These are phyloP conservation scores for Pleurostoma richardsiae DNA, from an alignment of 2,329 filamentous ascomycete genomes.

Conservation along the genomic window DNA sequence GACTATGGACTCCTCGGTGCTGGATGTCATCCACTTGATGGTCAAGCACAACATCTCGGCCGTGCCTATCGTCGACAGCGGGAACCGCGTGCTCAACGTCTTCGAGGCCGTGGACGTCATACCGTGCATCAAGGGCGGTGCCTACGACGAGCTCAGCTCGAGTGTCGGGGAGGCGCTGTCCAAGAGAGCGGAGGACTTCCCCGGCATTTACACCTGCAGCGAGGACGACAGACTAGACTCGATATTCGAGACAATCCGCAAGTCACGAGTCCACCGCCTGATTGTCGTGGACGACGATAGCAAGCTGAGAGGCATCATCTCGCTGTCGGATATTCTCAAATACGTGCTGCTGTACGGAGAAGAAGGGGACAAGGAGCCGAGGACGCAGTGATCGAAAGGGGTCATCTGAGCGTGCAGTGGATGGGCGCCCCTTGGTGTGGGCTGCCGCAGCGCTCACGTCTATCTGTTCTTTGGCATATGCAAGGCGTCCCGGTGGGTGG, in stretches of 20 bases:
- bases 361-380: constrained; percentile 38
- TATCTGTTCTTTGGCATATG: not conserved
- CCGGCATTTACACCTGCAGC: constrained; percentile 94
- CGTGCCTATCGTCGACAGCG: constrained; percentile 82
- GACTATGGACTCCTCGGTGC: constrained; percentile 82
- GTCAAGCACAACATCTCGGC: constrained; percentile 92
- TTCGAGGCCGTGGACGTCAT: constrained; percentile 98
- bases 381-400: no score
- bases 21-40: constrained; percentile 91
- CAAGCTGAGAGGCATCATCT: constrained; percentile 82
- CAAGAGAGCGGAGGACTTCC: constrained; percentile 84
- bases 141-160: constrained; percentile 84
- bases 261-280: constrained; percentile 87
- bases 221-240: constrained; percentile 88
- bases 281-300: constrained; percentile 90
- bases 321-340: constrained; percentile 91
- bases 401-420: no score
- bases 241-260: constrained; percentile 94
- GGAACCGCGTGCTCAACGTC: constrained; percentile 79
- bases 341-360: constrained; percentile 84
- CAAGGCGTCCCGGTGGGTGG: not conserved
- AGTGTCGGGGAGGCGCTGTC: constrained; percentile 85
- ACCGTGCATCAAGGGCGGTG: constrained; percentile 86
- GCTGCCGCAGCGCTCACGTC: no score
- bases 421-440: no score